Percentiles rank a stretch among this genome's conserved stretches.
These are phyloP conservation scores for Lactarius trivialis DNA, from an alignment of 768 basidiomycete species.

Conservation along the genomic window DNA sequence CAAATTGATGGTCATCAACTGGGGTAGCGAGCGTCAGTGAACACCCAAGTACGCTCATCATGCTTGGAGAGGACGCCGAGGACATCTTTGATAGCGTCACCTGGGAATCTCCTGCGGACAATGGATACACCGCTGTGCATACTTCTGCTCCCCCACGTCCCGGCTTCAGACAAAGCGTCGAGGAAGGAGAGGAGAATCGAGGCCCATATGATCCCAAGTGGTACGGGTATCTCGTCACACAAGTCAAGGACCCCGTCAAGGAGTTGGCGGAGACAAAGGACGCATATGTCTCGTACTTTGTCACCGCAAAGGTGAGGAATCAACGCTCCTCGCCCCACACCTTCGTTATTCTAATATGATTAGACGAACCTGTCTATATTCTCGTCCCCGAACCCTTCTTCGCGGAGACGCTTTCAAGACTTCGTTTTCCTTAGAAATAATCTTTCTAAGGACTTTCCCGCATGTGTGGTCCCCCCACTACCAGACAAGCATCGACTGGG, in stretches of 20 bases:
- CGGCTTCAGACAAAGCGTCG: conserved; percentile 77
- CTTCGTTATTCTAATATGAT: neutral
- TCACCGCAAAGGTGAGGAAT: conserved; percentile 70
- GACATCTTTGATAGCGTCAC: conserved; percentile 90
- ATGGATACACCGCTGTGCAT: conserved; percentile 40
- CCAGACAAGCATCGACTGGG: conserved; percentile 96
- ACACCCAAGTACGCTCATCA: conserved; percentile 27
- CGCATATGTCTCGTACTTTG: conserved; percentile 91
- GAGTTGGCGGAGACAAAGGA: conserved; percentile 97
- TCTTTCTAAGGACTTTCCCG: conserved; percentile 86
- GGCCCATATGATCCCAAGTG: conserved; percentile 79
- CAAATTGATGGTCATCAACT: neutral
- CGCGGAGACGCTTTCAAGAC: conserved; percentile 91
- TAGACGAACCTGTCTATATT: conserved; percentile 91
- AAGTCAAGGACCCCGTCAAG: conserved; percentile 89
- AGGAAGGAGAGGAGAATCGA: conserved; percentile 56
- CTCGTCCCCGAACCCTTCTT: conserved; percentile 62
- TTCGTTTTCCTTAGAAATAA: conserved; percentile 91
- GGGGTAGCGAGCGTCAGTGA: neutral
- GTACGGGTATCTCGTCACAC: conserved; percentile 79
- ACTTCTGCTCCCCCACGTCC: conserved; percentile 46
- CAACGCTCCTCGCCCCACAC: neutral
- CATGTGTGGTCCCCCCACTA: conserved; percentile 94
- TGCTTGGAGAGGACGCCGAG: conserved; percentile 75
- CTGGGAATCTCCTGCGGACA: conserved; percentile 72